Conservation (phyloP, 495 filamentous ascomycete genomes). For the Neohortaea acidophila region DNA sequence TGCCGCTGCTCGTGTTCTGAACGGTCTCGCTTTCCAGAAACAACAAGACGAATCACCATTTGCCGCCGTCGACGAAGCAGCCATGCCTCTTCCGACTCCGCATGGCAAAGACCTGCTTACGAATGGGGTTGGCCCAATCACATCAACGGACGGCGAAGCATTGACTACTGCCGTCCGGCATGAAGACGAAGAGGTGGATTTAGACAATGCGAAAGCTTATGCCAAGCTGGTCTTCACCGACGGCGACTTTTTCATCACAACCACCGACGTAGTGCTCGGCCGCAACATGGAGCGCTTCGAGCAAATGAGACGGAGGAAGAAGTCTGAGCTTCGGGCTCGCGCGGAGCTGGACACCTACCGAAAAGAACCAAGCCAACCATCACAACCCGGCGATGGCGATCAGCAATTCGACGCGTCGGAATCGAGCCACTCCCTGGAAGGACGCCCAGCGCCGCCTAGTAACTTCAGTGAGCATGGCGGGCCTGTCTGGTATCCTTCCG, state of each 20-base stretch:
- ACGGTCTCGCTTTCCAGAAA: too few species aligned
- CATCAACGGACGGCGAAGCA: too few species aligned
- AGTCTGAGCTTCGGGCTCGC: constrained; percentile 3
- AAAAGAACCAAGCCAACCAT: constrained; percentile 12
- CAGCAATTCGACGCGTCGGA: background rate
- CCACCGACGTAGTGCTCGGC: constrained; percentile 48
- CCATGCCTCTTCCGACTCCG: too few species aligned
- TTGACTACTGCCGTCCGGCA: background rate
- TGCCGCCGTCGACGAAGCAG: too few species aligned
- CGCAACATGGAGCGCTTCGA: constrained; percentile 35
- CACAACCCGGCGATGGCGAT: constrained; percentile 6
- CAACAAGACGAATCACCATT: too few species aligned
- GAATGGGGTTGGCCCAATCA: too few species aligned
- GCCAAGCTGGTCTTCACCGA: constrained; percentile 58
- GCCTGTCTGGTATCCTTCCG: constrained; percentile 2
- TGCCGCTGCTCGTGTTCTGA: too few species aligned
- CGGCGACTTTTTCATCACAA: constrained; percentile 59
- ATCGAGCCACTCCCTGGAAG: constrained; percentile 12
- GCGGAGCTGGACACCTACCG: constrained; percentile 6
- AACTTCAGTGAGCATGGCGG: constrained; percentile 18
- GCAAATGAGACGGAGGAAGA: constrained; percentile 3
- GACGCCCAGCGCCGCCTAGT: constrained; percentile 12
- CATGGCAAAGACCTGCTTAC: background rate
- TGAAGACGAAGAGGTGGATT: too few species aligned
- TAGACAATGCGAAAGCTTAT: constrained; percentile 36